Base-by-base conservation (phyloP, 2,329 filamentous ascomycete species). In the Cylindrodendrum hubeiense region DNA sequence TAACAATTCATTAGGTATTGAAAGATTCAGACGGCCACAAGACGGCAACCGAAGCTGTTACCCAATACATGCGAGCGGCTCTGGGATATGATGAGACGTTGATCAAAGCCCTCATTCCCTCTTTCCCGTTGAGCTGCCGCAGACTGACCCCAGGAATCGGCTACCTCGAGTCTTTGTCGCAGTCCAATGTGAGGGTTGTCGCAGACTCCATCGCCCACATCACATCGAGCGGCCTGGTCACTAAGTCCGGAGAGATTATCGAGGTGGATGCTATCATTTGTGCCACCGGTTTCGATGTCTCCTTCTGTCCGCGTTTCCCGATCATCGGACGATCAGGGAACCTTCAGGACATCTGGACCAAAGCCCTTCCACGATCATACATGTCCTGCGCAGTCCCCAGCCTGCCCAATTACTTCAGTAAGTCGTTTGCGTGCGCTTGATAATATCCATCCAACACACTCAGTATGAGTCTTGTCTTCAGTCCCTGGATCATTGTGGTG, bases 351-450 rank as follows among this genome's bases (percentile, higher is more conserved):
- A 24, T 26, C 2, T 65, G 62, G 62, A 13, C 51, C 3, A n/a
- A n/a, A 1, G 21, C 55, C 12, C 7, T 65, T 2, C 63, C 63
- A 6, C 51, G 59, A 22, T 50, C 63, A 4, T 66, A 66, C 33
- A 66, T 66, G 63, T 66, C 63, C 15, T 58, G 52, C 17, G 53
- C 63, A 8, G 49, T 66, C 10, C 51, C 52, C 4, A 47, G 30
- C 4, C 63, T 64, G 6, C 60, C 60, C 13, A 66, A 66, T 21
- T 60, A 63, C 43, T 66, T 66, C n/a, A 51, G 59, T 66, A 41
- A 44, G 63, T 39, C n/a, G 33, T 17, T n/a, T n/a, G 2, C 3
- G 8, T 19, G 0, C n/a, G n/a, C n/a, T 34, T 34, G 9, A 34
- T 34, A 3, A 5, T 15, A 9, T 17, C 2, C n/a, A n/a, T 3